Evolutionary conservation across 2,329 filamentous ascomycete genomes (phyloP).

Genomic region (Diaporthe ilicicola): DNA sequence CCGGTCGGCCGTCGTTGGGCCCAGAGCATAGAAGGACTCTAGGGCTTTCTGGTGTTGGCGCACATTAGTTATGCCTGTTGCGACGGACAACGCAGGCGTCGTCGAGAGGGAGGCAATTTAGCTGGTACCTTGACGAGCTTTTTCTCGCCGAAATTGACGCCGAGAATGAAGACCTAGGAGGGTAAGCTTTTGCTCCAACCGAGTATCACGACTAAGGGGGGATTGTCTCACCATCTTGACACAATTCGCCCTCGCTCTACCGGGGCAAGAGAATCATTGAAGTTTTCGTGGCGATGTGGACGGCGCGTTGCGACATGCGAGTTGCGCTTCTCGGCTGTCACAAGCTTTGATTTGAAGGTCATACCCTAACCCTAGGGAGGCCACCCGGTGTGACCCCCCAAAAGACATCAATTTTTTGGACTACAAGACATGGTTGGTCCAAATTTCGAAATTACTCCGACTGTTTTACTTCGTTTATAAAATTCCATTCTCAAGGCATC

Average conservation of each 20-base stretch:
- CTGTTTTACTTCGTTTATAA: neutral
- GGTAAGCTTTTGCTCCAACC: neutral
- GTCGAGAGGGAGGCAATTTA: conserved; percentile 21
- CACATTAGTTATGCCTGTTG: conserved; percentile 29
- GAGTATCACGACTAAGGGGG: neutral
- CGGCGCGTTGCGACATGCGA: neutral
- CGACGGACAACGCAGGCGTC: conserved; percentile 25
- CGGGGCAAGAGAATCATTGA: conserved; percentile 33
- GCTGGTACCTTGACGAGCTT: conserved; percentile 80
- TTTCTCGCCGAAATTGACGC: conserved; percentile 84
- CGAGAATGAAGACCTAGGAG: conserved; percentile 81
- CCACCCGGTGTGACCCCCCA: too few species aligned
- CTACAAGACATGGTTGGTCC: neutral
- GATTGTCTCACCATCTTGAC: conserved; percentile 38
- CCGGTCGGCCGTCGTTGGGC: conserved; percentile 71
- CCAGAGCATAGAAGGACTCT: conserved; percentile 86
- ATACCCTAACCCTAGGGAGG: neutral
- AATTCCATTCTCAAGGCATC: neutral
- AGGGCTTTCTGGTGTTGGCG: conserved; percentile 68
- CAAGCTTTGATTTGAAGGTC: too few species aligned
- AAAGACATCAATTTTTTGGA: too few species aligned
- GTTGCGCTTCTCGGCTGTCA: neutral
- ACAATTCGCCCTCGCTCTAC: conserved; percentile 33
- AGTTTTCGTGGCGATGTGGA: neutral
- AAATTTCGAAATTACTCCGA: neutral